Conservation (phyloP, 1,284 basidiomycete genomes). For the Coniferiporia weirii region DNA sequence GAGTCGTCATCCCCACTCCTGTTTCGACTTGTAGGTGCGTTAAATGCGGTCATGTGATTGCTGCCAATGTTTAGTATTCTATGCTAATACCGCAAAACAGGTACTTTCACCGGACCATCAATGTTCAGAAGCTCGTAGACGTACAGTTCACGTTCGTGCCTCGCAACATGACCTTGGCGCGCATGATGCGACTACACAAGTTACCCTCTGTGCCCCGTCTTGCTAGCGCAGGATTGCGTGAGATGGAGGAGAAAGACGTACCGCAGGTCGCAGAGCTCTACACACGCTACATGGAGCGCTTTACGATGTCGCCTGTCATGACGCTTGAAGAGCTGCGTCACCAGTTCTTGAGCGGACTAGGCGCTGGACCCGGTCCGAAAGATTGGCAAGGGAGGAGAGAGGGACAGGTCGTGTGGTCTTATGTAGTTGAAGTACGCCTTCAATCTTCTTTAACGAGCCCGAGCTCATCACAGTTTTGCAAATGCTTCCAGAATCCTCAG, state of each 20-base stretch:
- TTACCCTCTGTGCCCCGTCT: conserved; percentile 51
- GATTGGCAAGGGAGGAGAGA: conserved; percentile 49
- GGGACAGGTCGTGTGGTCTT: conserved; percentile 92
- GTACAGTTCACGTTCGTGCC: conserved; percentile 88
- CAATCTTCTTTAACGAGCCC: not conserved
- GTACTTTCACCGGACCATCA: conserved; percentile 92
- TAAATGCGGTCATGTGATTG: not conserved
- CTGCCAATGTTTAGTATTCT: not conserved
- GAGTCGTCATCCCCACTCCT: conserved; percentile 87
- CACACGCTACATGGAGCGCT: conserved; percentile 78
- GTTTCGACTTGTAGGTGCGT: conserved; percentile 71
- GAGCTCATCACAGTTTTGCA: not conserved
- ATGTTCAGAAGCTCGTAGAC: conserved; percentile 89
- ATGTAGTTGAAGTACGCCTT: conserved; percentile 83
- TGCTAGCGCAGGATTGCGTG: conserved; percentile 50
- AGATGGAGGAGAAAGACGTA: conserved; percentile 84
- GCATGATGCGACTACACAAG: conserved; percentile 75
- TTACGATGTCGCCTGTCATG: conserved; percentile 80
- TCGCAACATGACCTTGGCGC: conserved; percentile 78
- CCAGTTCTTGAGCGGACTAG: conserved; percentile 83
- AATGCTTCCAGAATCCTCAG: conserved; percentile 58
- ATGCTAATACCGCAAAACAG: conserved; percentile 33
- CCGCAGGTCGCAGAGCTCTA: conserved; percentile 72
- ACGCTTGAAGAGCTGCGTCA: conserved; percentile 80
- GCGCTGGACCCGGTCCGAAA: conserved; percentile 50